Evolutionary conservation across 495 filamentous ascomycete species (phyloP), one percentile per base, ranked within the genome.

Genomic region (Aspergillus egyptiacus): DNA sequence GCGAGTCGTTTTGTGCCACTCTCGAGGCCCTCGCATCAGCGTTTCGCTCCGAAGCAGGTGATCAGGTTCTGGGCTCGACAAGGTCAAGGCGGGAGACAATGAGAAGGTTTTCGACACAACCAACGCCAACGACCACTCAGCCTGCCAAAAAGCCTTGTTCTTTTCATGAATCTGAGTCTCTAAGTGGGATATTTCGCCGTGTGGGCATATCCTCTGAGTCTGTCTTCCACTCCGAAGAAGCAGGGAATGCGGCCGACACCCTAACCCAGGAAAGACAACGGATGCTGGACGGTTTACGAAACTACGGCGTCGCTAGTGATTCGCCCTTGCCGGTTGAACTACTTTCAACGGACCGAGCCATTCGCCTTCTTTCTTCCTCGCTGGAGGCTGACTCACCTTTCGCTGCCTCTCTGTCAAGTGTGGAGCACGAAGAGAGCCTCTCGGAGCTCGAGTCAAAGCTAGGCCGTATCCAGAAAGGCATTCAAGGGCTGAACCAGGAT

Each of bases 181-280:
- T 73, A 3, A 64, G 67, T 33, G 63, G 54, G 25, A 48, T 72
- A 13, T 46, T 72, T 38, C 69, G 70, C 22, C 70, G 68, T 13
- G 51, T 69, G 10, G 71, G 69, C 1, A 33, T 73, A 15, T 57
- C 64, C 7, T 52, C 55, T 5, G 66, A 67, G 51, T 63, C 63
- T 5, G 54, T 67, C 0, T 55, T 66, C 37, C 55, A 58, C 2
- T 53, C 62, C 2, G 57, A 61, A 25, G 56, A 33, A 41, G 55
- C 56, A 7, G 48, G 52, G 40, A 55, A 44, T 31, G 54, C 56
- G 36, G 54, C 44, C 13, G 38, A 42, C 14, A 47, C 51, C 11
- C 60, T 73, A 6, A 36, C 57, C 17, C 63, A 66, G 33, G 71
- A 68, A 50, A 52, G 63, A 47, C 28, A 53, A 9, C 48, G 66